These are phyloP conservation scores for Fusarium euwallaceae DNA, from an alignment of 2,329 filamentous ascomycete species.

Conservation along the genomic window DNA sequence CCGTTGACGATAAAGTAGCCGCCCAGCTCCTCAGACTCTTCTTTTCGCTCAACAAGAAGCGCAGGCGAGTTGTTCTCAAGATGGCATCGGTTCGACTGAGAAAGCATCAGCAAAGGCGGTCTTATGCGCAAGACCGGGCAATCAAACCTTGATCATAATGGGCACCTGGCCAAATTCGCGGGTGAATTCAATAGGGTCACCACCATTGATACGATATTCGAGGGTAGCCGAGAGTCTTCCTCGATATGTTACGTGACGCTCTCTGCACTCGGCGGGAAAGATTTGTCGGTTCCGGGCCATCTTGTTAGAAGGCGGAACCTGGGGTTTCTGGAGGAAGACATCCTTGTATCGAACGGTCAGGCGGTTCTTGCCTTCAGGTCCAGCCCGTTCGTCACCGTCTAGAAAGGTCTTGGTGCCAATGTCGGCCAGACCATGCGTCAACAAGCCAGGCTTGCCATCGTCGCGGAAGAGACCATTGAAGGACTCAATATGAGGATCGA, in stretches of 20 bases:
- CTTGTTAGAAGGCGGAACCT: conserved; percentile 86
- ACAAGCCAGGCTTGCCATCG: conserved; percentile 68
- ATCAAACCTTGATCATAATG: conserved; percentile 87
- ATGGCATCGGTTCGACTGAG: conserved; percentile 88
- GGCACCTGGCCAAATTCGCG: conserved; percentile 91
- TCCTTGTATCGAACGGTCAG: conserved; percentile 84
- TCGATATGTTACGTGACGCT: conserved; percentile 91
- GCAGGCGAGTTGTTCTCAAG: conserved; percentile 87
- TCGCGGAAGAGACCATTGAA: conserved; percentile 91
- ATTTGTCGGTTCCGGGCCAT: conserved; percentile 87
- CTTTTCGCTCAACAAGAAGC: conserved; percentile 85
- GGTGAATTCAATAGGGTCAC: conserved; percentile 83
- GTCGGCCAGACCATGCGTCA: conserved; percentile 84
- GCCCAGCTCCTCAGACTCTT: conserved; percentile 95
- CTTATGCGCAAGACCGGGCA: neutral
- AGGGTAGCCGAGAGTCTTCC: conserved; percentile 87
- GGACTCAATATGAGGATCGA: conserved; percentile 92
- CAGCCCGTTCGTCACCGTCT: conserved; percentile 79
- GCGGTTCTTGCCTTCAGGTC: conserved; percentile 74
- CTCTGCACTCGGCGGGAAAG: conserved; percentile 91
- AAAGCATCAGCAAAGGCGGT: conserved; percentile 29
- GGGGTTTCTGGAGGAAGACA: conserved; percentile 84
- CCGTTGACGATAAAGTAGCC: conserved; percentile 99
- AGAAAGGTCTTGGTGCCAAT: conserved; percentile 91
- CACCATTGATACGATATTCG: conserved; percentile 89